Conservation (phyloP, 202 grass and related monocot genomes). For the Zizania palustris region DNA sequence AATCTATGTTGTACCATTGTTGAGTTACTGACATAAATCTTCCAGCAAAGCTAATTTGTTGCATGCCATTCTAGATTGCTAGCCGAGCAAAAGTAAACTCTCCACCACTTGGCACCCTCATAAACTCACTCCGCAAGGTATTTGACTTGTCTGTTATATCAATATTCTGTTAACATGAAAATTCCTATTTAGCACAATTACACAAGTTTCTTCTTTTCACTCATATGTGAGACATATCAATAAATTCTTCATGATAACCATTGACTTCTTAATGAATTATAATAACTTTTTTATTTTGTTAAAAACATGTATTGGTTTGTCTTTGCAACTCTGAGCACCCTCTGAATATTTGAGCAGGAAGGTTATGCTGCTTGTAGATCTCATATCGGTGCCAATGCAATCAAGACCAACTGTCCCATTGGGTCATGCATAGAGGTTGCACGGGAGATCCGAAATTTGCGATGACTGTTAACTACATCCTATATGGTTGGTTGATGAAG, state of each 20-base stretch:
- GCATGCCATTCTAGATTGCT: conserved; percentile 62
- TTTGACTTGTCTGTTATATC: conserved; percentile 25
- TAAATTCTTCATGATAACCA: conserved; percentile 14
- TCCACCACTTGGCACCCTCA: conserved; percentile 63
- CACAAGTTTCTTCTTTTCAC: neutral
- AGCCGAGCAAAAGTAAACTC: conserved; percentile 81
- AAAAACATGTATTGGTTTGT: neutral
- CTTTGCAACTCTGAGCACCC: conserved; percentile 2
- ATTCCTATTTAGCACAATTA: neutral
- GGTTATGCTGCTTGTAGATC: conserved; percentile 79
- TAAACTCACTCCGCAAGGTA: conserved; percentile 71
- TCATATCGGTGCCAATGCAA: conserved; percentile 70
- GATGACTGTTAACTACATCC: neutral
- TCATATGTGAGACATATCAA: neutral
- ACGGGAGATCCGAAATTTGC: conserved; percentile 41
- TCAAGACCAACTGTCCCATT: conserved; percentile 89
- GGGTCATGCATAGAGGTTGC: conserved; percentile 55
- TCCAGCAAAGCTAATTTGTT: conserved; percentile 16
- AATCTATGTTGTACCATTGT: neutral
- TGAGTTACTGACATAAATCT: neutral
- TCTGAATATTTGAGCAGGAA: conserved; percentile 56
- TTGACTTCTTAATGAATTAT: conserved; percentile 14
- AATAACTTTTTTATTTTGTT: neutral
- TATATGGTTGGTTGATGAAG: conserved; percentile 5
- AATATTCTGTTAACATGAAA: neutral